A percentile compares a stretch with the other conserved stretches of the same genome.
These are phyloP conservation scores for Trametopsis cervina DNA, from an alignment of 768 basidiomycete genomes.

Conservation along the genomic window DNA sequence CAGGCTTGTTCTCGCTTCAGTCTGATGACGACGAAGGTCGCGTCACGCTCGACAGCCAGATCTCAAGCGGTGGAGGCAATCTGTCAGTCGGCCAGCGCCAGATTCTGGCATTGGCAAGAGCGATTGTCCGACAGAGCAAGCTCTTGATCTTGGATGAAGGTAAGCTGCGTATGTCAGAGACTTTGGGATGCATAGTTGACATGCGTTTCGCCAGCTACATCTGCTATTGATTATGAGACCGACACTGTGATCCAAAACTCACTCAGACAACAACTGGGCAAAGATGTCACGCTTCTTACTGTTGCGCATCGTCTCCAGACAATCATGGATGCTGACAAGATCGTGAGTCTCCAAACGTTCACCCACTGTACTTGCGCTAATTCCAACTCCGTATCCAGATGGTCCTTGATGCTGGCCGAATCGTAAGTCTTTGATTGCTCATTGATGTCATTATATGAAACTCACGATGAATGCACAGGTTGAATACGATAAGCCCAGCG, in stretches of 20 bases:
- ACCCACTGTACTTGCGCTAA: too few relatives aligned
- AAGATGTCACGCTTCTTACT: conserved; percentile 45
- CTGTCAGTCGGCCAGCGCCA: conserved; percentile 57
- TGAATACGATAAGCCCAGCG: conserved; percentile 45
- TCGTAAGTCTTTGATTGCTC: conserved; percentile 20
- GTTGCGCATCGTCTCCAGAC: conserved; percentile 54
- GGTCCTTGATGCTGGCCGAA: conserved; percentile 35
- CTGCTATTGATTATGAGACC: conserved; percentile 49
- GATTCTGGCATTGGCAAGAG: conserved; percentile 52
- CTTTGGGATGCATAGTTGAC: neutral
- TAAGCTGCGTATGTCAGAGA: neutral
- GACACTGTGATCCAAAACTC: conserved; percentile 52
- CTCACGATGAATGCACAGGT: conserved; percentile 16
- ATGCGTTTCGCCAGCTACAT: conserved; percentile 29
- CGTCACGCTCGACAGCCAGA: conserved; percentile 38
- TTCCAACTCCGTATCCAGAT: conserved; percentile 25
- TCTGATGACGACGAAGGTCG: conserved; percentile 28
- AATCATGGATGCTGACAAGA: conserved; percentile 57
- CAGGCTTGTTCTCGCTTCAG: conserved; percentile 39
- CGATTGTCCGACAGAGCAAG: conserved; percentile 50
- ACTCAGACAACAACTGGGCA: conserved; percentile 37
- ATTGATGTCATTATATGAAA: conserved; percentile 1
- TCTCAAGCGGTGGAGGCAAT: conserved; percentile 38
- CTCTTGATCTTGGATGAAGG: conserved; percentile 54
- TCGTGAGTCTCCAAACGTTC: conserved; percentile 30